Evolutionary conservation across 176 grass and related monocot species (phyloP).

Genomic region (Typha latifolia): DNA sequence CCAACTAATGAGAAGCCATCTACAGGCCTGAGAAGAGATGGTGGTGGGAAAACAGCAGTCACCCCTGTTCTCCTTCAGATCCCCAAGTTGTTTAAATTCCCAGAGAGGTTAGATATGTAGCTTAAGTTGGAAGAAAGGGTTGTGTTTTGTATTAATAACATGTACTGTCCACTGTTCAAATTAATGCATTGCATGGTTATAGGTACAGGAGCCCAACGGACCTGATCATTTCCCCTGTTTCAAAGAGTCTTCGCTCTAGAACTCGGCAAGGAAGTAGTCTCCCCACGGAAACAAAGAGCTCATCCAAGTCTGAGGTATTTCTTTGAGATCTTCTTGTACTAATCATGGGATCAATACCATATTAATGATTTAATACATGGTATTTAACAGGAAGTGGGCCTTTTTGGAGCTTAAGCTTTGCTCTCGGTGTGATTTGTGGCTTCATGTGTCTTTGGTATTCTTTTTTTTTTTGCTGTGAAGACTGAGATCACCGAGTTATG

Average conservation of each 20-base stretch:
- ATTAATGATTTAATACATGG: not conserved
- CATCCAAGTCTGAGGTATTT: constrained; percentile 3
- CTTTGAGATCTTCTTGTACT: no score
- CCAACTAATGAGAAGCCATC: no score
- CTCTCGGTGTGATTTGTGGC: no score
- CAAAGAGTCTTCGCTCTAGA: constrained; percentile 12
- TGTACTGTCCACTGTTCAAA: not conserved
- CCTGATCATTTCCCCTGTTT: constrained; percentile 22
- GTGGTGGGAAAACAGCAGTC: no score
- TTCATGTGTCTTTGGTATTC: no score
- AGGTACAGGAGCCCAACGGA: constrained; percentile 24
- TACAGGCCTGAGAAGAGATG: no score
- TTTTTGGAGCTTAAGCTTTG: no score
- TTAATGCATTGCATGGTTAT: no score
- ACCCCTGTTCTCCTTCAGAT: not conserved
- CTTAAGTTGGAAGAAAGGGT: not conserved
- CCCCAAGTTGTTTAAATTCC: not conserved
- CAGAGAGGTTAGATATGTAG: not conserved
- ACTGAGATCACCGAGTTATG: no score
- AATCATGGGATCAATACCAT: not conserved
- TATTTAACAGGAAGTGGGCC: not conserved
- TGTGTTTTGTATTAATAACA: not conserved
- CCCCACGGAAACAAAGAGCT: not conserved
- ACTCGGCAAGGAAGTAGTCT: constrained; percentile 17
- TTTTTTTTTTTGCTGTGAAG: no score